Evolutionary conservation across 2,329 filamentous ascomycete species (phyloP), one percentile per base, ranked within the genome.

Genomic region (Colletotrichum neosansevieriae): DNA sequence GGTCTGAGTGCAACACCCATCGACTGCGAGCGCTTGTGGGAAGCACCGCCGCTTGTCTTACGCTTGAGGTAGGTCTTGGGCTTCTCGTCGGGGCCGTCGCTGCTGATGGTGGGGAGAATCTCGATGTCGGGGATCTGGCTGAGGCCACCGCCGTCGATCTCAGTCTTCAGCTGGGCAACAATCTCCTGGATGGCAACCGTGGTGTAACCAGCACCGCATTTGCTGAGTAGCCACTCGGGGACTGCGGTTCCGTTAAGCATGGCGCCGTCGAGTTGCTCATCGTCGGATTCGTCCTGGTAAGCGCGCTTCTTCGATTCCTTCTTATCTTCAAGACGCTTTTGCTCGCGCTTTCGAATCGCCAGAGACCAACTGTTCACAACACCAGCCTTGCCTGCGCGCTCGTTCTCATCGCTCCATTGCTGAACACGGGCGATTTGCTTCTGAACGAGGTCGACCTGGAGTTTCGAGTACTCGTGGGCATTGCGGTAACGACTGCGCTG

Each of bases 401-500:
- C 73, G 67, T 89, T 88, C 3, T 79, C 73, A 36, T 85, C 80
- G 67, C 85, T 88, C 91, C 91, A 94, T 0, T 79, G 78, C 70
- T 91, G 84, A 54, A 94, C 85, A 0, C 87, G 84, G 10, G 82
- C 77, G 44, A 94, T 85, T 72, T 92, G 90, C 36, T 84, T 81
- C 61, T 86, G 80, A 0, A 94, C 86, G 1, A 93, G 82, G 3
- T 88, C 84, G 63, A 89, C 89, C 75, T 94, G 91, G 0, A 86
- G 76, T 76, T 85, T 79, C 58, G 88, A 87, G 76, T 91, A 88
- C 21, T 89, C 85, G 38, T 84, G 81, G 1, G 84, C 83, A 60
- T 89, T 89, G n/a, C 91, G 85, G 75, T 94, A 94, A 0, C 91
- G 85, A 49, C 85, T 86, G 6, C 92, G 88, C 78, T 96, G 93